These are phyloP conservation scores for Beauveria australis DNA, from an alignment of 2,329 filamentous ascomycete genomes.

Conservation along the genomic window DNA sequence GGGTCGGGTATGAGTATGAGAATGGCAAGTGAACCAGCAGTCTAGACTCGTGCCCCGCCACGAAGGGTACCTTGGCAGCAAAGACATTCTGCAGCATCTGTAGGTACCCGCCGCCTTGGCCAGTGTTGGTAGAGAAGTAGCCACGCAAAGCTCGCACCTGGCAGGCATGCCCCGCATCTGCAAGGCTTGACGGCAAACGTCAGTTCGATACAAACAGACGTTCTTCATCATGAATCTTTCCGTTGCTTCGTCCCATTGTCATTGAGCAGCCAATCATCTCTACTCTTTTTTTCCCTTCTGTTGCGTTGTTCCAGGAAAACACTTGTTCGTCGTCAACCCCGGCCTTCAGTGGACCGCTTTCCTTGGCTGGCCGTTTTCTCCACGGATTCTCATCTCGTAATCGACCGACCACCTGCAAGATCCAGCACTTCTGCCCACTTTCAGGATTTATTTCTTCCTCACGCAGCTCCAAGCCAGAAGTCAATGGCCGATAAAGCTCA, in stretches of 20 bases:
- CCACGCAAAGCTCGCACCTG: too few relatives aligned
- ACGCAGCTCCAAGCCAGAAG: neutral
- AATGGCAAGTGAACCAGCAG: neutral
- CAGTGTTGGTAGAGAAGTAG: too few relatives aligned
- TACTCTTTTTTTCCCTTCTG: neutral
- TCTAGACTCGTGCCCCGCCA: neutral
- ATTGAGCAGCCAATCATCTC: neutral
- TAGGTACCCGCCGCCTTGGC: neutral
- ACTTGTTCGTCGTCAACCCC: neutral
- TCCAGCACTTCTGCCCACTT: neutral
- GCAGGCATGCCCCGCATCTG: neutral
- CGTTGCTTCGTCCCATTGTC: neutral
- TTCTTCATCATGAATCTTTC: neutral
- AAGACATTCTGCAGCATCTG: neutral
- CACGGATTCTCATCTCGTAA: slow-evolving; percentile 7
- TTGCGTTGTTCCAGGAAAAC: neutral
- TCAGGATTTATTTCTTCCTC: neutral
- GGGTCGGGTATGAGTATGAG: neutral
- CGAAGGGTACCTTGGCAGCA: neutral
- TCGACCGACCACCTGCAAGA: neutral
- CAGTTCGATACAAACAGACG: neutral
- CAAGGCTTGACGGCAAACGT: neutral
- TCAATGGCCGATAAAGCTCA: neutral
- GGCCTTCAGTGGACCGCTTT: neutral
- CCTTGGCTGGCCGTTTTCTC: neutral